phyloP scores from a whole-genome alignment of 2,329 filamentous ascomycete species.

The Penicillium sp. region DNA sequence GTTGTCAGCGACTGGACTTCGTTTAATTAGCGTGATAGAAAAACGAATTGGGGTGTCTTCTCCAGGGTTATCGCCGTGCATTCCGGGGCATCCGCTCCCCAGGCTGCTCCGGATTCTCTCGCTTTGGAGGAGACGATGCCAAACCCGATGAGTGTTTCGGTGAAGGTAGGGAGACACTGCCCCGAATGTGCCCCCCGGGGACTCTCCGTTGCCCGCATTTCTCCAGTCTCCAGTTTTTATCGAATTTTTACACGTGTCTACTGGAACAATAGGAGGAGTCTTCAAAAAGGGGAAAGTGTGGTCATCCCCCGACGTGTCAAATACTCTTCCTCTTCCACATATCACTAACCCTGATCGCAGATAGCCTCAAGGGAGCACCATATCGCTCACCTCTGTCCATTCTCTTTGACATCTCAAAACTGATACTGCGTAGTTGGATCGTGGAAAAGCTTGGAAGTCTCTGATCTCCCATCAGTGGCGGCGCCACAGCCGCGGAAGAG shows the following conservation, averaged over 20 bases:
- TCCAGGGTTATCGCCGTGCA: not conserved
- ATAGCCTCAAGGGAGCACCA: not conserved
- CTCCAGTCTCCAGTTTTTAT: not conserved
- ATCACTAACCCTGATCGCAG: not conserved
- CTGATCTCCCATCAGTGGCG: constrained; percentile 17
- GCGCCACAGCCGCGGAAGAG: constrained; percentile 20
- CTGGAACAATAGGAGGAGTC: not conserved
- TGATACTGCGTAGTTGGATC: not conserved
- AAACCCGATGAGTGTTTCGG: constrained; percentile 27
- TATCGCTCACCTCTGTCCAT: not conserved
- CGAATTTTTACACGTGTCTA: constrained; percentile 2
- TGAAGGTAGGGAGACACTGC: constrained; percentile 13
- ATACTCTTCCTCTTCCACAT: no score
- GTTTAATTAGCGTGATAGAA: constrained; percentile 11
- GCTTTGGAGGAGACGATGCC: constrained; percentile 4
- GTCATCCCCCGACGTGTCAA: not conserved
- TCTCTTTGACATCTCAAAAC: not conserved
- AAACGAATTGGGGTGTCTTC: not conserved
- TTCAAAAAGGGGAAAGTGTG: not conserved
- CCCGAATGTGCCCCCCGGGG: constrained; percentile 7
- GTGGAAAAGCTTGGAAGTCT: not conserved
- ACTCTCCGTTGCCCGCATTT: constrained; percentile 5
- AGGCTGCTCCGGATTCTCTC: constrained; percentile 18
- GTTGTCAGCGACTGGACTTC: not conserved
- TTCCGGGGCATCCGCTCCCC: constrained; percentile 25